Conservation (phyloP, 2,329 filamentous ascomycete genomes). For the Conoideocrella luteorostrata region DNA sequence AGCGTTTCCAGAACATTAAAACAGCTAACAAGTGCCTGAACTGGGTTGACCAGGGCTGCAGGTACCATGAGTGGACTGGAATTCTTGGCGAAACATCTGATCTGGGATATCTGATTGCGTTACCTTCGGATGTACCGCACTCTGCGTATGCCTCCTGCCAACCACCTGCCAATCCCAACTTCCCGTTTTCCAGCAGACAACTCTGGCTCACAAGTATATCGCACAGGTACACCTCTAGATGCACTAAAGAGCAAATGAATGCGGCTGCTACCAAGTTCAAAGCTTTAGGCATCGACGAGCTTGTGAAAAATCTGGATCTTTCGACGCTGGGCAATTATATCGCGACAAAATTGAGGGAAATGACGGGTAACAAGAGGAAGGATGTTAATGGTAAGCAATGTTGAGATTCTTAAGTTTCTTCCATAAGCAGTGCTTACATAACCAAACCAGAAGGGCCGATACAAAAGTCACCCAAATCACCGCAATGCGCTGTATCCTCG, state of each 20-base stretch:
- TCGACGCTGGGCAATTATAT: constrained; percentile 3
- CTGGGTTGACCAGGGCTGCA: constrained; percentile 7
- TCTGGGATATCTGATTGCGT: constrained; percentile 4
- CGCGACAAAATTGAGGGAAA: not conserved
- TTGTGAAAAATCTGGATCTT: constrained; percentile 3
- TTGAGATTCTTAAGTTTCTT: not conserved
- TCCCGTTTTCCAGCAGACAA: no score
- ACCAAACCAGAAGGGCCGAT: not conserved
- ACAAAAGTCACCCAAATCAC: not conserved
- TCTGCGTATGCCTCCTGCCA: constrained; percentile 2
- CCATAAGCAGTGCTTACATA: not conserved
- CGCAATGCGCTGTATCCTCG: not conserved
- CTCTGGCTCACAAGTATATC: not conserved
- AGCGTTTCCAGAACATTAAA: constrained; percentile 1
- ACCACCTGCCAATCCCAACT: no score
- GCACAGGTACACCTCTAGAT: constrained; percentile 4
- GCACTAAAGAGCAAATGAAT: constrained; percentile 5
- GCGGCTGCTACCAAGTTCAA: not conserved
- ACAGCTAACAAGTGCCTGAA: constrained; percentile 1
- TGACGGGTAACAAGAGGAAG: constrained; percentile 2
- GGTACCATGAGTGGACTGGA: constrained; percentile 3
- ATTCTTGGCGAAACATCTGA: constrained; percentile 1
- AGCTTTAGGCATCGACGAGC: constrained; percentile 2
- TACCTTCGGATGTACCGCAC: constrained; percentile 2
- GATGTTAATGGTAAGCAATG: not conserved